Percentiles rank a stretch among this genome's conserved stretches.
Evolutionary conservation across 1,284 basidiomycete species (phyloP).

Genomic region (Moniliophthora roreri): DNA sequence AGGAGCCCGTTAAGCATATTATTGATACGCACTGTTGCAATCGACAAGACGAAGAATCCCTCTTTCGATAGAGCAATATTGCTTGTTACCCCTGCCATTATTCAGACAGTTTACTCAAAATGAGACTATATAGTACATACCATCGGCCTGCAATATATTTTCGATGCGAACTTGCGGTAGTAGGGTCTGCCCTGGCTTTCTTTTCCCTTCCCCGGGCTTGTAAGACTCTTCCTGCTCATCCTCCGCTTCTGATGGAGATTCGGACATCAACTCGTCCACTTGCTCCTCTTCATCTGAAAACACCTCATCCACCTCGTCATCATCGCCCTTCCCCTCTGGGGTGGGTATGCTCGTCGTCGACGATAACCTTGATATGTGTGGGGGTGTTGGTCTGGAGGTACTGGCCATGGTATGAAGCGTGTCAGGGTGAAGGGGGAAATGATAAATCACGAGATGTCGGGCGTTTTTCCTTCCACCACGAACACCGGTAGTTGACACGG

Average conservation of each 20-base stretch:
- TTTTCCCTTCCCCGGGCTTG: slow-evolving; percentile 38
- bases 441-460: too few relatives aligned
- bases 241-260: slow-evolving; percentile 25
- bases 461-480: too few relatives aligned
- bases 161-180: slow-evolving; percentile 62
- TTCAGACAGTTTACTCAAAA: slow-evolving; percentile 10
- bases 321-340: slow-evolving; percentile 5
- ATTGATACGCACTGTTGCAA: slow-evolving; percentile 61
- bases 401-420: neutral
- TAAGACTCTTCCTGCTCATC: slow-evolving; percentile 39
- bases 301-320: slow-evolving; percentile 12
- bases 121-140: slow-evolving; percentile 31
- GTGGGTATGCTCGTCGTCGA: neutral
- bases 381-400: slow-evolving; percentile 1
- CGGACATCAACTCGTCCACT: slow-evolving; percentile 65
- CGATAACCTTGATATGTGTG: neutral
- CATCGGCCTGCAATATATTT: slow-evolving; percentile 70
- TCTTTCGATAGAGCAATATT: slow-evolving; percentile 69
- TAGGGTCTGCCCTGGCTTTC: slow-evolving; percentile 60
- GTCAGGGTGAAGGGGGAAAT: too few relatives aligned
- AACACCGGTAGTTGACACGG: too few relatives aligned
- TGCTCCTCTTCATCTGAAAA: slow-evolving; percentile 41
- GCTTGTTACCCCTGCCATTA: slow-evolving; percentile 47
- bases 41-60: slow-evolving; percentile 64
- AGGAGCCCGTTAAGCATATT: slow-evolving; percentile 7